These are phyloP conservation scores for Eucalyptus paniculata DNA, from an alignment of 345 rosid species.

Conservation along the genomic window DNA sequence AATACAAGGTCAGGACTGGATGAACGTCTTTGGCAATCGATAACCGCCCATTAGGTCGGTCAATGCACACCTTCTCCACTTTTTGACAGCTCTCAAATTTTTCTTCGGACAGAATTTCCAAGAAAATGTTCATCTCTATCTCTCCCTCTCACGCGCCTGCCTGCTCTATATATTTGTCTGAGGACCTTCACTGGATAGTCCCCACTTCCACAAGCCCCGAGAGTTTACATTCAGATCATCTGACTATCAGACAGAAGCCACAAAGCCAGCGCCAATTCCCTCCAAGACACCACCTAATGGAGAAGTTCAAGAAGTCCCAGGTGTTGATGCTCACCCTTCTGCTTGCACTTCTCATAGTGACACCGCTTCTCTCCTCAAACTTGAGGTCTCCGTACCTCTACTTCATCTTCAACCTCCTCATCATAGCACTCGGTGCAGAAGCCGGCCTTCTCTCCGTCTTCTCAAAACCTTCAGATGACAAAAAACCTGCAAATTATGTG, in stretches of 20 bases:
- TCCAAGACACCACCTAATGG: constrained; percentile 5
- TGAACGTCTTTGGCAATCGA: not conserved
- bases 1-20: not conserved
- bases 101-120: not conserved
- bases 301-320: constrained; percentile 31
- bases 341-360: constrained; percentile 31
- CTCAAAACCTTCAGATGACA: constrained; percentile 21
- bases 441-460: constrained; percentile 42
- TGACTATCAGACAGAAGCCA: not conserved
- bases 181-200: not conserved
- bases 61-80: not conserved
- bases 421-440: constrained; percentile 50
- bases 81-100: not conserved
- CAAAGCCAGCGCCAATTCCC: not conserved
- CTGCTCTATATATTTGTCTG: not conserved
- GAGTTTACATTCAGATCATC: not conserved
- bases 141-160: not conserved
- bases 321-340: constrained; percentile 19
- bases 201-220: not conserved
- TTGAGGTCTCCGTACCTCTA: constrained; percentile 41
- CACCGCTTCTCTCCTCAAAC: constrained; percentile 39
- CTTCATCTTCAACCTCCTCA: constrained; percentile 44
- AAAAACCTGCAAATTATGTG: not conserved
- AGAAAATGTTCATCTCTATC: not conserved
- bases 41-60: not conserved